Conservation (phyloP, 2,329 filamentous ascomycete species). For the Aspergillus luchuensis region DNA sequence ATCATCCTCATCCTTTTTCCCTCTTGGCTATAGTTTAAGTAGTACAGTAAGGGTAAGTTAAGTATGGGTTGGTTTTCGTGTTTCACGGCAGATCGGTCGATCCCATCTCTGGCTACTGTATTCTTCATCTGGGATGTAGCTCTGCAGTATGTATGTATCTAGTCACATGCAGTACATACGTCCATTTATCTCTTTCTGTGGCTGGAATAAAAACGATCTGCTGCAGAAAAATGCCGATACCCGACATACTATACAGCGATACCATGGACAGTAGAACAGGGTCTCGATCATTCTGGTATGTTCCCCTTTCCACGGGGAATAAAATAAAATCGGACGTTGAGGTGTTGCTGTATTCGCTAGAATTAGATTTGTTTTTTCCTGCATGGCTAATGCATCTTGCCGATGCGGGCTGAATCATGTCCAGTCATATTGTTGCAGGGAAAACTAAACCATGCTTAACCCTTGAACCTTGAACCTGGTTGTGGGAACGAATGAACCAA, state of each 20-base stretch:
- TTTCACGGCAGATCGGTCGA: conserved; percentile 17
- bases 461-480: too few species aligned
- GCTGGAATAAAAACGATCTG: conserved; percentile 1
- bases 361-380: neutral
- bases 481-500: too few species aligned
- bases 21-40: too few species aligned
- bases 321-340: neutral
- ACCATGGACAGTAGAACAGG: too few species aligned
- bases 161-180: too few species aligned
- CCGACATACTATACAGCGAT: neutral
- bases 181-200: too few species aligned
- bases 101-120: conserved; percentile 8
- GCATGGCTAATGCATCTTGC: neutral
- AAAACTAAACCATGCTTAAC: too few species aligned
- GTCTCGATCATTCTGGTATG: neutral
- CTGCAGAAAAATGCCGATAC: neutral
- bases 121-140: neutral
- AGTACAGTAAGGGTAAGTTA: too few species aligned
- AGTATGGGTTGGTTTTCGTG: neutral
- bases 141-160: too few species aligned
- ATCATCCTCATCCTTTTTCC: too few species aligned
- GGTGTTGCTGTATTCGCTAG: neutral
- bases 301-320: neutral
- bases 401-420: neutral
- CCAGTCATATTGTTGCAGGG: neutral